Percentiles rank a stretch among this genome's conserved stretches.
phyloP scores from a whole-genome alignment of 257 asterid genomes.

The Penstemon eatonii region DNA sequence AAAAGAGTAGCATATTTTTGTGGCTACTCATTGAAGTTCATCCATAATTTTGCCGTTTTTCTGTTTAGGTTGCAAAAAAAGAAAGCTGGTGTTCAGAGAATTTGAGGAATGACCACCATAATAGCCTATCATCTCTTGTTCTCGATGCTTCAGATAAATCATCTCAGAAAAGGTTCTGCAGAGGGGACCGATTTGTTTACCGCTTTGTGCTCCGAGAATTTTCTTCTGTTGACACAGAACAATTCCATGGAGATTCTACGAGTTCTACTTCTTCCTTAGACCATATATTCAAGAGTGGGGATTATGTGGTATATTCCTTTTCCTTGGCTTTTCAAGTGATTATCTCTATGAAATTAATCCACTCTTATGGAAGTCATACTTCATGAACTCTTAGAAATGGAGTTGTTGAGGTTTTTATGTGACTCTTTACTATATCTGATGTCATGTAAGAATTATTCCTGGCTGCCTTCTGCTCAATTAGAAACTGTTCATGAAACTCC shows the following conservation, averaged over 20 bases:
- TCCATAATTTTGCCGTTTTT: constrained; percentile 24
- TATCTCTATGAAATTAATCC: constrained; percentile 15
- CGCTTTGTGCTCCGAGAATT: constrained; percentile 56
- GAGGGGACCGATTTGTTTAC: constrained; percentile 57
- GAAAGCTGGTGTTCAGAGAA: constrained; percentile 59
- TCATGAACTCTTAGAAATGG: not conserved
- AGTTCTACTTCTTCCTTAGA: constrained; percentile 46
- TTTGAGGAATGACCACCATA: constrained; percentile 41
- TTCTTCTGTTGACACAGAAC: constrained; percentile 32
- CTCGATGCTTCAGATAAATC: constrained; percentile 57
- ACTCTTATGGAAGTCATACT: constrained; percentile 12
- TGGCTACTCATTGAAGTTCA: constrained; percentile 18
- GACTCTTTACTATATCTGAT: constrained; percentile 17
- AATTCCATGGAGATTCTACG: constrained; percentile 37
- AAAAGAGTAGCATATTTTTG: constrained; percentile 23
- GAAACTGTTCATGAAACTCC: constrained; percentile 1
- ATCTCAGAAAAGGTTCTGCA: constrained; percentile 33
- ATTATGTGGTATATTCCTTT: constrained; percentile 73
- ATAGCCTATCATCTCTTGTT: constrained; percentile 55
- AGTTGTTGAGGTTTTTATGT: constrained; percentile 4
- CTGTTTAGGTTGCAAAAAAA: constrained; percentile 60
- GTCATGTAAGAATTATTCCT: constrained; percentile 1
- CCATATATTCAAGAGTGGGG: constrained; percentile 61
- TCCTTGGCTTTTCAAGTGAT: constrained; percentile 18
- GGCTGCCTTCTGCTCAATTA: constrained; percentile 8